These are phyloP conservation scores for Capronia coronata DNA, from an alignment of 2,329 filamentous ascomycete genomes.

Conservation along the genomic window DNA sequence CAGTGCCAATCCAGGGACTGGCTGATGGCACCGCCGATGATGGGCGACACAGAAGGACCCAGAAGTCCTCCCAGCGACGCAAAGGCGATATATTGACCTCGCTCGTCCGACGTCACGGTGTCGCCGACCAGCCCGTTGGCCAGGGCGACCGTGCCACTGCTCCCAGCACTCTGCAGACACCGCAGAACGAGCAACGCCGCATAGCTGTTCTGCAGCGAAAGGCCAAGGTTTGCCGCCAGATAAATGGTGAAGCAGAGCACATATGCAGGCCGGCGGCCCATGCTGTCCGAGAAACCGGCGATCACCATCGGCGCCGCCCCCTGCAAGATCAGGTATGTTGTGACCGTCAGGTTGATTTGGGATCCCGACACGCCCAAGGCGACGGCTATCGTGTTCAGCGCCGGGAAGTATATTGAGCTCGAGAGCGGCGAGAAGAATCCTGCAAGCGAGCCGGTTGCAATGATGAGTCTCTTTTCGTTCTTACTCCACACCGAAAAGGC, in stretches of 20 bases:
- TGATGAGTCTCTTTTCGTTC: constrained; percentile 12
- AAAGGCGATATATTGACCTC: constrained; percentile 37
- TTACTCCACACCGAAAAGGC: constrained; percentile 10
- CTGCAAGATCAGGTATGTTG: constrained; percentile 17
- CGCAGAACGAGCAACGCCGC: constrained; percentile 35
- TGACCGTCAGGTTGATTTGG: constrained; percentile 21
- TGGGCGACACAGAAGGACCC: constrained; percentile 31
- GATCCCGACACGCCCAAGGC: constrained; percentile 8
- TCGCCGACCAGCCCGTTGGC: constrained; percentile 39
- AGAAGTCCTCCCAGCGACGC: constrained; percentile 38
- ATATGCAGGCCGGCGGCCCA: constrained; percentile 32
- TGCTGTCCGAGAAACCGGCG: constrained; percentile 31
- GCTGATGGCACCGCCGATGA: constrained; percentile 46
- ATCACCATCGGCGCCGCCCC: constrained; percentile 32
- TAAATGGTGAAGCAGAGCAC: constrained; percentile 37
- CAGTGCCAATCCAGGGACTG: constrained; percentile 46
- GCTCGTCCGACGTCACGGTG: constrained; percentile 36
- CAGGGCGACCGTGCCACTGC: constrained; percentile 38
- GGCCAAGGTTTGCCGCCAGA: constrained; percentile 38
- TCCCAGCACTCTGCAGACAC: constrained; percentile 41
- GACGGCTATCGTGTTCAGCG: constrained; percentile 7
- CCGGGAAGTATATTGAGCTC: constrained; percentile 30
- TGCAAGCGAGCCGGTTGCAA: constrained; percentile 10
- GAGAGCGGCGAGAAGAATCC: constrained; percentile 8
- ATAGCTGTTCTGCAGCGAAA: constrained; percentile 38